Percentiles rank a stretch among this genome's conserved stretches.
These are phyloP conservation scores for Tylopilus sp. DNA, from an alignment of 1,284 basidiomycete genomes.

Conservation along the genomic window DNA sequence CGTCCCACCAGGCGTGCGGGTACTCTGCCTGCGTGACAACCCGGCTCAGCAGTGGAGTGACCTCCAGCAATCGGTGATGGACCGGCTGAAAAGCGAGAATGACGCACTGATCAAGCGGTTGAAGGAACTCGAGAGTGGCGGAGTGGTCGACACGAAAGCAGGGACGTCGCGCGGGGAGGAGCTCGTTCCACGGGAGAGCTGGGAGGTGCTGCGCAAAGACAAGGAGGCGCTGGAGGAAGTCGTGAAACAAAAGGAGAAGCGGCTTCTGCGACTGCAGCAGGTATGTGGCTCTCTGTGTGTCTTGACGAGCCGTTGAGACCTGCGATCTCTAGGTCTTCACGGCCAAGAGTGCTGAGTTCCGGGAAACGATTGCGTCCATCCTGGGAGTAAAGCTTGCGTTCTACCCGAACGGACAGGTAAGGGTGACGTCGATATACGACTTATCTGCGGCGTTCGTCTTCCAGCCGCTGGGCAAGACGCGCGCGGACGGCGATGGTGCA, in stretches of 20 bases:
- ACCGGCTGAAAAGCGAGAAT: conserved; percentile 73
- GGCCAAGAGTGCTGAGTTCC: conserved; percentile 76
- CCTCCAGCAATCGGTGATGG: conserved; percentile 61
- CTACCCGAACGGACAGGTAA: conserved; percentile 77
- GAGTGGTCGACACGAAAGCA: conserved; percentile 19
- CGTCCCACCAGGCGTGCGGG: conserved; percentile 65
- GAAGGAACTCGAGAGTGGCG: conserved; percentile 49
- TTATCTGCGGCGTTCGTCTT: conserved; percentile 69
- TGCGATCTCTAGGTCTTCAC: conserved; percentile 51
- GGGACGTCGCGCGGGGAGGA: conserved; percentile 27
- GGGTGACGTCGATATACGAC: conserved; percentile 80
- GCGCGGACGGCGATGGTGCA: conserved; percentile 37
- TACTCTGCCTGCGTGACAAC: conserved; percentile 69
- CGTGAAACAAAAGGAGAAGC: conserved; percentile 72
- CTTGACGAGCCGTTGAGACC: background rate
- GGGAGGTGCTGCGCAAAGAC: conserved; percentile 60
- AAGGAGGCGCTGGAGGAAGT: conserved; percentile 56
- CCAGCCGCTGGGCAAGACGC: conserved; percentile 44
- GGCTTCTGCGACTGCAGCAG: conserved; percentile 69
- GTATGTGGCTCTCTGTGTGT: conserved; percentile 28
- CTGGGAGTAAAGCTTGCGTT: conserved; percentile 84
- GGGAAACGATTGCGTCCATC: conserved; percentile 74
- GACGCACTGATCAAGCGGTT: conserved; percentile 59
- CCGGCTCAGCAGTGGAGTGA: conserved; percentile 74
- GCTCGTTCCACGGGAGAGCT: conserved; percentile 66